Evolutionary conservation across 2,329 filamentous ascomycete genomes (phyloP).

Genomic region (Hymenoscyphus repandus): DNA sequence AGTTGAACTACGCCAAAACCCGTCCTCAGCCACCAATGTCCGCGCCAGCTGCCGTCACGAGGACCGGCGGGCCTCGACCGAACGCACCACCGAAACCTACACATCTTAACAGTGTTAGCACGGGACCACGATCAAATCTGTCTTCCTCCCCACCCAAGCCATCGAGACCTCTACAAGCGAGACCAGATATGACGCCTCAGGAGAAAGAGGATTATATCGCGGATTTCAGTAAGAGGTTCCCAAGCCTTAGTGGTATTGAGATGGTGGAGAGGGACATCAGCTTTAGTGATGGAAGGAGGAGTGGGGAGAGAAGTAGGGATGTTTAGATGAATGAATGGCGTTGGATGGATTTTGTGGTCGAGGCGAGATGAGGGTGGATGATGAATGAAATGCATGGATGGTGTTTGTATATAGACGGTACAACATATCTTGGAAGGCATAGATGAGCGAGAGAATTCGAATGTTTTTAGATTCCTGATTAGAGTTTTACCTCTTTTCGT

Average conservation of each 20-base stretch:
- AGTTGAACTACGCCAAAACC: constrained; percentile 24
- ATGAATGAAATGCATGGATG: background rate
- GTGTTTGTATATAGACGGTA: background rate
- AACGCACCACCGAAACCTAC: constrained; percentile 56
- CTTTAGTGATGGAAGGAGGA: constrained; percentile 3
- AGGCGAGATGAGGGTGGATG: no score
- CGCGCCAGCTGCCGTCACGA: constrained; percentile 25
- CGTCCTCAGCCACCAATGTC: constrained; percentile 17
- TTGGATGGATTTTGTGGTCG: background rate
- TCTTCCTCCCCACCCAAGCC: constrained; percentile 36
- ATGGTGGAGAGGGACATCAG: constrained; percentile 36
- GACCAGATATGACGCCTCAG: constrained; percentile 49
- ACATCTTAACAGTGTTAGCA: constrained; percentile 53
- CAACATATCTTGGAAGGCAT: no score
- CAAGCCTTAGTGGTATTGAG: constrained; percentile 78
- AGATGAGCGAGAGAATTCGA: no score
- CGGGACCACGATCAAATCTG: constrained; percentile 34
- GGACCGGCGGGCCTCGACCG: constrained; percentile 38
- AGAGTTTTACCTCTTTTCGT: no score
- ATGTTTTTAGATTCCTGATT: no score
- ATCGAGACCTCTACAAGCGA: constrained; percentile 36
- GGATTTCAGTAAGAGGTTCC: constrained; percentile 80
- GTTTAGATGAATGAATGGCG: constrained; percentile 3
- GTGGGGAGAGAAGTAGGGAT: constrained; percentile 2
- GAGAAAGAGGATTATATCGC: constrained; percentile 61